phyloP scores from a whole-genome alignment of 1,284 basidiomycete species.

The Golubevia sp. region DNA sequence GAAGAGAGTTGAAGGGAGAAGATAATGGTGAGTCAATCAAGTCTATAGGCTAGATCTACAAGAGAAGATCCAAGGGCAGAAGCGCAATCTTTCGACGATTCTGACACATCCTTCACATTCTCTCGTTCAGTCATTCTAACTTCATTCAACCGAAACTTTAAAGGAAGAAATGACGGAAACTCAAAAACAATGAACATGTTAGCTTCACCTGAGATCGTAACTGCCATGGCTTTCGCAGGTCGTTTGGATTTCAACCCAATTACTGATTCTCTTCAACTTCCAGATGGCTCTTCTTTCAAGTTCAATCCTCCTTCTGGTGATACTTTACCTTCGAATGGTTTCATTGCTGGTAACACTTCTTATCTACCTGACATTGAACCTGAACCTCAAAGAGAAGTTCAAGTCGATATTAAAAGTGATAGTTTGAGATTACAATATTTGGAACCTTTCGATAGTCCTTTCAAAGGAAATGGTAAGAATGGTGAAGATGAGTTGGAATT shows the following conservation, averaged over 20 bases:
- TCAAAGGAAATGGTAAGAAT: slow-evolving; percentile 67
- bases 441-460: slow-evolving; percentile 82
- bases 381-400: slow-evolving; percentile 70
- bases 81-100: too few relatives aligned
- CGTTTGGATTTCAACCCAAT: slow-evolving; percentile 92
- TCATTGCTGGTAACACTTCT: slow-evolving; percentile 75
- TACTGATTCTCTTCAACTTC: slow-evolving; percentile 77
- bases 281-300: slow-evolving; percentile 77
- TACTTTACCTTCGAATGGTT: slow-evolving; percentile 82
- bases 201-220: slow-evolving; percentile 94
- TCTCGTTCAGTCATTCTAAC: slow-evolving; percentile 81
- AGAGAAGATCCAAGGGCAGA: too few relatives aligned
- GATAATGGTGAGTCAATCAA: slow-evolving; percentile 75
- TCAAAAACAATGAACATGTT: slow-evolving; percentile 96
- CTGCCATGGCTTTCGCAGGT: slow-evolving; percentile 89
- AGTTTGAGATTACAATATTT: slow-evolving; percentile 77
- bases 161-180: slow-evolving; percentile 96
- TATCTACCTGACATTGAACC: slow-evolving; percentile 83
- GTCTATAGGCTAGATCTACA: background rate
- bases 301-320: slow-evolving; percentile 83
- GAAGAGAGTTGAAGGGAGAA: slow-evolving; percentile 83
- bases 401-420: slow-evolving; percentile 70
- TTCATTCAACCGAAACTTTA: slow-evolving; percentile 98
- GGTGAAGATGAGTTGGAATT: slow-evolving; percentile 74
- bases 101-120: background rate